Evolutionary conservation across 2,329 filamentous ascomycete genomes (phyloP), one percentile per base, ranked within the genome.

Genomic region (Ilyonectria mors-panacis): DNA sequence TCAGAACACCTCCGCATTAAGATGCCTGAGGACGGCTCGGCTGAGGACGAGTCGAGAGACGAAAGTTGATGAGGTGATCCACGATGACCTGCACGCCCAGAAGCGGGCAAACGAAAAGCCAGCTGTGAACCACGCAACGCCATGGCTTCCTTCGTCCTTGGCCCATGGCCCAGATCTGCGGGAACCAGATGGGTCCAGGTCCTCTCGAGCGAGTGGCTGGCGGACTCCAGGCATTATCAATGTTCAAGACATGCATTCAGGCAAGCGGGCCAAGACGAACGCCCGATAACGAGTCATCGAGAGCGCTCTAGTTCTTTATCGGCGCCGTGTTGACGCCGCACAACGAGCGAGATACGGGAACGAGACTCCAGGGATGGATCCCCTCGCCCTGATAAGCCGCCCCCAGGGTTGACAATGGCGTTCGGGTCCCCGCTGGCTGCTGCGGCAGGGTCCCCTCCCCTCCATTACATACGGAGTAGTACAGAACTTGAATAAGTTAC

Each of bases 361-460:
- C n/a, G 17, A 30, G 35, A 37, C 39, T 42, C 59, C 37, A 23
- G 28, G 42, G 39, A 65, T 55, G 42, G 39, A 65, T 55, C 57
- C 35, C n/a, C 26, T 61, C 19, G 7, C 33, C 17, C 58, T 57
- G 54, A 63, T 66, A 74, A 74, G 73, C 66, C 73, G 54, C 26
- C 21, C 56, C 21, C 56, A 53, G 48, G 50, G n/a, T 35, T 13
- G 50, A 39, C 45, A 26, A 57, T 59, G 63, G 68, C 56, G 72
- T 64, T 59, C 53, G 69, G 66, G 70, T 63, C 70, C 63, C 66
- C 63, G 58, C 57, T 63, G 59, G 47, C 59, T 59, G 62, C 67
- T 65, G 64, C 61, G 58, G 61, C 57, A 73, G 67, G 71, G 72
- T 63, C 65, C 71, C 67, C 70, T 68, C 63, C 66, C 15, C 15